Conservation (phyloP, 192 early-diverging fungal genomes). For the Podila epigama region DNA sequence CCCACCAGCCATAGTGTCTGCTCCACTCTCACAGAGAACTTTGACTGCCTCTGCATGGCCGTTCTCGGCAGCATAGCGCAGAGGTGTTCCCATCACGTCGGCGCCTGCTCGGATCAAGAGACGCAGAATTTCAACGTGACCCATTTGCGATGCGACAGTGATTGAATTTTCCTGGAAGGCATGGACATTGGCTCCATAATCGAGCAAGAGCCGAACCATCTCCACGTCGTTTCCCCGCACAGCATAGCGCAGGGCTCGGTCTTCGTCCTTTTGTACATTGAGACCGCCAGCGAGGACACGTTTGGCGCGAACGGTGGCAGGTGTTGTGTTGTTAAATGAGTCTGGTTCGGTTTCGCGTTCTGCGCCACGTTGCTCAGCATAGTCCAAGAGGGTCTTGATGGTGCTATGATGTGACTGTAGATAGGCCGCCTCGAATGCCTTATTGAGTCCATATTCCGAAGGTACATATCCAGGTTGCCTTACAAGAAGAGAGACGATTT, state of each 20-base stretch:
- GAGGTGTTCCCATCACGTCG: slow-evolving; percentile 21
- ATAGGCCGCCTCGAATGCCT: slow-evolving; percentile 42
- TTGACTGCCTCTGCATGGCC: slow-evolving; percentile 34
- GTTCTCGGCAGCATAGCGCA: slow-evolving; percentile 25
- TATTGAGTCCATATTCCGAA: slow-evolving; percentile 43
- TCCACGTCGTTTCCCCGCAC: slow-evolving; percentile 43
- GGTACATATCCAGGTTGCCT: slow-evolving; percentile 25
- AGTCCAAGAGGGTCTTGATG: slow-evolving; percentile 31
- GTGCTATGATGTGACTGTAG: slow-evolving; percentile 27
- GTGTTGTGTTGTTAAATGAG: slow-evolving; percentile 6
- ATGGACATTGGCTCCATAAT: slow-evolving; percentile 42
- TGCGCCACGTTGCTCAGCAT: slow-evolving; percentile 27
- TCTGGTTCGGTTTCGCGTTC: background rate
- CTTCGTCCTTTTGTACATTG: slow-evolving; percentile 37
- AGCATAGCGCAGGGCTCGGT: slow-evolving; percentile 41
- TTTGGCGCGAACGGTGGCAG: slow-evolving; percentile 18
- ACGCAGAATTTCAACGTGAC: slow-evolving; percentile 33
- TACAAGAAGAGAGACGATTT: slow-evolving; percentile 16
- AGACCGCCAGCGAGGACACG: slow-evolving; percentile 28
- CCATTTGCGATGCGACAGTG: slow-evolving; percentile 31
- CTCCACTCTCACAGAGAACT: slow-evolving; percentile 30
- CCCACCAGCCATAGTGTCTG: slow-evolving; percentile 41
- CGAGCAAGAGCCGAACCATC: slow-evolving; percentile 38
- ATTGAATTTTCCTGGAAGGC: slow-evolving; percentile 40
- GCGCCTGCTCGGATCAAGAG: slow-evolving; percentile 37